Base-by-base conservation (phyloP, 495 filamentous ascomycete genomes). In the Penicillium egyptiacum region DNA sequence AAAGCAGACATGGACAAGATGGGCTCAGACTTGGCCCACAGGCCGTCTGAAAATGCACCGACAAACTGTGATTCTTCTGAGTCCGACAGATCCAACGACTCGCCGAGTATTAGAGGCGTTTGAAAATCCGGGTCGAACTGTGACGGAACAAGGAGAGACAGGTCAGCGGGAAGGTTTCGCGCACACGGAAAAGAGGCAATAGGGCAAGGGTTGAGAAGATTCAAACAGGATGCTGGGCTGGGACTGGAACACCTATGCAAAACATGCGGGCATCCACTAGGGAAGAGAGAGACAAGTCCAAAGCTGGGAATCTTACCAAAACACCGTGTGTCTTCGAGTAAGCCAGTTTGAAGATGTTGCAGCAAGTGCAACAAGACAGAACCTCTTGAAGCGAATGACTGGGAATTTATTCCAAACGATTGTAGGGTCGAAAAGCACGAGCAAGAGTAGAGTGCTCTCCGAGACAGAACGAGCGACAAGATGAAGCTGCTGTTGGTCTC, bases 341-440 rank as follows among this genome's bases (percentile, higher is more conserved):
- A 76, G 77, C 77, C 77, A 80, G 77, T 65, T 79, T 80, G 77
- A 79, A 73, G 66, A 68, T 77, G 74, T 78, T 80, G 76, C 74
- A 75, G 69, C 62, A 61, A 64, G 63, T 78, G 75, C 75, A 77
- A 78, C 75, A 60, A 71, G 70, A 75, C 68, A 67, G 70, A 68
- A 74, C 64, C 59, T 55, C 59, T 60, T 70, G 67, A 68, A 79
- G 76, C 77, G 77, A 78, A 72, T 74, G 75, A 75, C 74, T 72
- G 74, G 52, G 72, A 74, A 78, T 75, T 74, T 76, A 76, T 76
- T 60, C 57, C 55, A 59, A 75, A 72, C 69, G 71, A 75, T 61
- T 59, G 70, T 58, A 69, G 63, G 30, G 70, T 65, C 57, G 69
- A 71, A 69, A 68, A 70, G 56, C 62, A 61, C 62, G 56, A 52